Conservation (phyloP, 106 monocot species). For the Dendrobium nobile region DNA sequence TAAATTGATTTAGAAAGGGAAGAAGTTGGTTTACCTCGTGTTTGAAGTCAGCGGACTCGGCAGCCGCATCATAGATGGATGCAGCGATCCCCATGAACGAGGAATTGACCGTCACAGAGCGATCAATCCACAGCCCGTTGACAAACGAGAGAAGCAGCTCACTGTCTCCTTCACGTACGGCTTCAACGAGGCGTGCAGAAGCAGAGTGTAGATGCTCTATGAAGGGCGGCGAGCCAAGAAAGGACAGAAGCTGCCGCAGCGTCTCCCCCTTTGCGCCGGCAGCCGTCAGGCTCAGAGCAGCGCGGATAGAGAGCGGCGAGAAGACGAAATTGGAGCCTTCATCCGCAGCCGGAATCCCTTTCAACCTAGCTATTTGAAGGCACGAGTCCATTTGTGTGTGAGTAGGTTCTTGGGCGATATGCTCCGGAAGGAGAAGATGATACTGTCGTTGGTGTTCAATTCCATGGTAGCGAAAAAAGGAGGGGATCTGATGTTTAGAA, state of each 20-base stretch:
- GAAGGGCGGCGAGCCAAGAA: constrained; percentile 6
- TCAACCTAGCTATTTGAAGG: background rate
- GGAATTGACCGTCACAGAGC: background rate
- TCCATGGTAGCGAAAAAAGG: too few species aligned
- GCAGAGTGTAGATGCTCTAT: background rate
- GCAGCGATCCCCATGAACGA: constrained; percentile 7
- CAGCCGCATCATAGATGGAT: constrained; percentile 9
- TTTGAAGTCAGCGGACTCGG: constrained; percentile 13
- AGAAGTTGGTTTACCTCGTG: background rate
- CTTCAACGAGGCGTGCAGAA: background rate
- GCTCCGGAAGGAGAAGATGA: too few species aligned
- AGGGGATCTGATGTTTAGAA: too few species aligned
- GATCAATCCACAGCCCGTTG: background rate
- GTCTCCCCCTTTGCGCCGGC: constrained; percentile 20
- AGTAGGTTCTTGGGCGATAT: too few species aligned
- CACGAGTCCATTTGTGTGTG: background rate
- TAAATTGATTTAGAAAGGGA: too few species aligned
- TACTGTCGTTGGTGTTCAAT: too few species aligned
- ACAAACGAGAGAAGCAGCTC: background rate
- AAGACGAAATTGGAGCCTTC: constrained; percentile 30
- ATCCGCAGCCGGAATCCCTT: background rate
- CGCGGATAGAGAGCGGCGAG: constrained; percentile 27
- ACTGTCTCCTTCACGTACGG: background rate
- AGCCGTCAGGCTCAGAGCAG: constrained; percentile 20
- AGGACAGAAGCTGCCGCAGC: constrained; percentile 18